These are phyloP conservation scores for Margaritispora aquatica DNA, from an alignment of 495 filamentous ascomycete species.

Conservation along the genomic window DNA sequence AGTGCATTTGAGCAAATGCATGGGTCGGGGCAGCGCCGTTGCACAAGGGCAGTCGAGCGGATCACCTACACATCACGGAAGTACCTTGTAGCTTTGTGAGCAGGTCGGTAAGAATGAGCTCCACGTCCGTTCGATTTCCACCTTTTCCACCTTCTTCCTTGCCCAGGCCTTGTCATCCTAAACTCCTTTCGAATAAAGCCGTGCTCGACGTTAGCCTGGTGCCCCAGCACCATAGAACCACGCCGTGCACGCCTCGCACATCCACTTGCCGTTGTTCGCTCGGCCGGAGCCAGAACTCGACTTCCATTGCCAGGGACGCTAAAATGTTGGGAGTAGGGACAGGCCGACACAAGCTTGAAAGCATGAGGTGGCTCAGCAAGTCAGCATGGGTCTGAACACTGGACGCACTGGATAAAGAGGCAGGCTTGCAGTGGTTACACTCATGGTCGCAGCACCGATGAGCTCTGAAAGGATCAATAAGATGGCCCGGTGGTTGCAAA, in stretches of 20 bases:
- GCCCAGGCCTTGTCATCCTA: not conserved
- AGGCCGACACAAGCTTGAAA: too few species aligned
- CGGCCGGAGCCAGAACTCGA: not conserved
- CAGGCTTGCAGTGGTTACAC: not conserved
- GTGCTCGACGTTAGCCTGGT: too few species aligned
- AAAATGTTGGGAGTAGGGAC: not conserved
- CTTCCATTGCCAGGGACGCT: too few species aligned
- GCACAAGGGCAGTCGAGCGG: not conserved
- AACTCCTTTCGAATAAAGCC: too few species aligned
- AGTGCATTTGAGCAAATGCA: not conserved
- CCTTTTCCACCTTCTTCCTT: not conserved
- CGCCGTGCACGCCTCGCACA: too few species aligned
- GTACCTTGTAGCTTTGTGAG: not conserved
- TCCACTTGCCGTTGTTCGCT: not conserved
- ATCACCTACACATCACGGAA: not conserved
- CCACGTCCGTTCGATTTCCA: not conserved
- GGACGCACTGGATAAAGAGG: not conserved
- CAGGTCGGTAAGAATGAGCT: not conserved
- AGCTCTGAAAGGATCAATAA: not conserved
- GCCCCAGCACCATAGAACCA: too few species aligned
- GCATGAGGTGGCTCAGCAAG: not conserved
- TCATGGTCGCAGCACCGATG: not conserved
- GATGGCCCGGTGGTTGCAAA: not conserved
- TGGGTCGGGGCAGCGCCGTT: not conserved
- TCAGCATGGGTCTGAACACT: not conserved